A percentile compares a stretch with the other conserved stretches of the same genome.
Conservation (phyloP, 768 basidiomycete genomes). For the Terana coerulea region DNA sequence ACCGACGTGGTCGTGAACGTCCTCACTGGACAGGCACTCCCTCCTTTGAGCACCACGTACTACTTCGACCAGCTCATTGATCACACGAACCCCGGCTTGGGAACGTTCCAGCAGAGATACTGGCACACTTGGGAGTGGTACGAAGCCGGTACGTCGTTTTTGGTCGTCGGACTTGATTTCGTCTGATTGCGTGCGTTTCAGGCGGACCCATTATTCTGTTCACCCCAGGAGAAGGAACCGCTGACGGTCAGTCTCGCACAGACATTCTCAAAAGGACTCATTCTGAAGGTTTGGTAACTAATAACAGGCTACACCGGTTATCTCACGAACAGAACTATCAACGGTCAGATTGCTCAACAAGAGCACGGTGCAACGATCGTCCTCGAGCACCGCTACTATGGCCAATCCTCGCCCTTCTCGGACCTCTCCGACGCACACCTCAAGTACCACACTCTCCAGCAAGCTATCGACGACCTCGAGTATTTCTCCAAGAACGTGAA, state of each 20-base stretch:
- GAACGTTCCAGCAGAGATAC: conserved; percentile 70
- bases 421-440: conserved; percentile 56
- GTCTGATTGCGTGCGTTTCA: not conserved
- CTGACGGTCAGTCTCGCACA: conserved; percentile 3
- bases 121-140: conserved; percentile 70
- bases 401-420: conserved; percentile 60
- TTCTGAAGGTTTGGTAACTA: too few relatives aligned
- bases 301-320: conserved; percentile 34
- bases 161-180: conserved; percentile 49
- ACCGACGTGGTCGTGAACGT: not conserved
- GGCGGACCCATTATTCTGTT: conserved; percentile 16
- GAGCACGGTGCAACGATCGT: conserved; percentile 57
- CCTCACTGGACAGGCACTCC: conserved; percentile 18
- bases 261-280: not conserved
- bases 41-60: conserved; percentile 33
- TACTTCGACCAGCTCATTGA: conserved; percentile 50
- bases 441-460: conserved; percentile 57
- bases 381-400: conserved; percentile 73
- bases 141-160: conserved; percentile 46
- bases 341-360: conserved; percentile 59
- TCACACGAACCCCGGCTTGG: conserved; percentile 47
- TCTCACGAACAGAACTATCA: conserved; percentile 56
- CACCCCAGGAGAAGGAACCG: conserved; percentile 13
- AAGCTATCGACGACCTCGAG: conserved; percentile 65
- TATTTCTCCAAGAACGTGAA: conserved; percentile 62